Evolutionary conservation across 2,329 filamentous ascomycete genomes (phyloP).

Genomic region (Aspergillus proliferans): DNA sequence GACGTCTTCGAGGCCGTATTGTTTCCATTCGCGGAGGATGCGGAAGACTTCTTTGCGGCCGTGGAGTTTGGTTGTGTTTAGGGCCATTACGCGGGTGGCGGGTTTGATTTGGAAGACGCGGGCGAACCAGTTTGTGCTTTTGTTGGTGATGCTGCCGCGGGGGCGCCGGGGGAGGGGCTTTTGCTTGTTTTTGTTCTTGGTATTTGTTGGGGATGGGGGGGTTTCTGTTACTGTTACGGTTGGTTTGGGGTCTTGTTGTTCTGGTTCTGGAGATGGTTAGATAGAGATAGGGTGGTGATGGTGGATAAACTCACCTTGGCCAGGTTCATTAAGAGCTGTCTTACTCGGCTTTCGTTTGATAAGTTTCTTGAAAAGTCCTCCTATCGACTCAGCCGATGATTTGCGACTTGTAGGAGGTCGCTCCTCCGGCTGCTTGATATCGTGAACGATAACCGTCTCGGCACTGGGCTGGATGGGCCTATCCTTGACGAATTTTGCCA

Average conservation of each 20-base stretch:
- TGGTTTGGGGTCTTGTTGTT: slow-evolving; percentile 1
- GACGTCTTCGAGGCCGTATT: slow-evolving; percentile 74
- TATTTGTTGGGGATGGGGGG: slow-evolving; percentile 5
- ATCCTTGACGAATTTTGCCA: slow-evolving; percentile 17
- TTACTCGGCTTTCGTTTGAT: slow-evolving; percentile 44
- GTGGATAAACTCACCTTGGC: slow-evolving; percentile 31
- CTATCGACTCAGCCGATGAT: slow-evolving; percentile 28
- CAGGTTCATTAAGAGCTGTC: slow-evolving; percentile 17
- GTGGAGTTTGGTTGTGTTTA: slow-evolving; percentile 64
- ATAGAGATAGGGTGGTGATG: not conserved
- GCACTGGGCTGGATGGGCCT: slow-evolving; percentile 19
- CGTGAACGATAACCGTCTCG: slow-evolving; percentile 21
- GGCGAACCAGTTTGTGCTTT: slow-evolving; percentile 77
- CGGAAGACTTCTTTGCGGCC: slow-evolving; percentile 71
- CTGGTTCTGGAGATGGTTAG: slow-evolving; percentile 5
- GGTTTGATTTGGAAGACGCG: slow-evolving; percentile 87
- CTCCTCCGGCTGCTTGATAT: slow-evolving; percentile 8
- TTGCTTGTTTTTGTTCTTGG: slow-evolving; percentile 9
- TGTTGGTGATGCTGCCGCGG: slow-evolving; percentile 11
- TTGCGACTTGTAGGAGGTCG: slow-evolving; percentile 10
- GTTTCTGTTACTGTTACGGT: not conserved
- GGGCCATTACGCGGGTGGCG: slow-evolving; percentile 66
- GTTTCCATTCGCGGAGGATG: slow-evolving; percentile 71
- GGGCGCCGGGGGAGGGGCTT: slow-evolving; percentile 10
- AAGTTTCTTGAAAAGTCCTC: slow-evolving; percentile 49